A percentile compares a stretch with the other conserved stretches of the same genome.
These are phyloP conservation scores for Pythium aristosporum DNA, from an alignment of 352 stramenopile genomes.

Conservation along the genomic window DNA sequence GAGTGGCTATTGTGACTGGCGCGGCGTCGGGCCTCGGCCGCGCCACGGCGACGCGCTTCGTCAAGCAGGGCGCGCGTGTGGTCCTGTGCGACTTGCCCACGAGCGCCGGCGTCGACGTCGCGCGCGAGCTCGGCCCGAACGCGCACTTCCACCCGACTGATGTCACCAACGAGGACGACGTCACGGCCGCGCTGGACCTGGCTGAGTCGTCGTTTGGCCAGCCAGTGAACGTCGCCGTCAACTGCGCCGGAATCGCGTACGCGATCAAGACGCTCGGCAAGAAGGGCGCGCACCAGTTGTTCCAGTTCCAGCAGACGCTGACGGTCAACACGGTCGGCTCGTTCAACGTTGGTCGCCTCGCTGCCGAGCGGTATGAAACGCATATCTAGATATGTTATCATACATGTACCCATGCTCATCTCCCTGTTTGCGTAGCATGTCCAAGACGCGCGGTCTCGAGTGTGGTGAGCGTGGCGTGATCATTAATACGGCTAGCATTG, in stretches of 20 bases:
- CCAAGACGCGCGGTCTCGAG: slow-evolving; percentile 58
- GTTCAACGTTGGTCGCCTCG: slow-evolving; percentile 97
- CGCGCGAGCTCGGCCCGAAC: slow-evolving; percentile 69
- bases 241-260: slow-evolving; percentile 94
- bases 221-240: slow-evolving; percentile 93
- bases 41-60: slow-evolving; percentile 89
- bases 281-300: slow-evolving; percentile 90
- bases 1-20: slow-evolving; percentile 91
- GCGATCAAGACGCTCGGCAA: slow-evolving; percentile 93
- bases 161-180: slow-evolving; percentile 89
- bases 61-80: slow-evolving; percentile 88
- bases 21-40: slow-evolving; percentile 92
- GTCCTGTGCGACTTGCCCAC: slow-evolving; percentile 91
- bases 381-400: neutral
- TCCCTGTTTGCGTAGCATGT: slow-evolving; percentile 64
- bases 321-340: slow-evolving; percentile 96
- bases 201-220: slow-evolving; percentile 91
- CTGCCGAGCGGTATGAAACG: slow-evolving; percentile 83
- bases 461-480: slow-evolving; percentile 95
- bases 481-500: slow-evolving; percentile 98
- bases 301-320: slow-evolving; percentile 94
- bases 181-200: slow-evolving; percentile 88
- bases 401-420: neutral
- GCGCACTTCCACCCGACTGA: slow-evolving; percentile 83
- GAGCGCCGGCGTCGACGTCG: slow-evolving; percentile 78